A percentile compares a stretch with the other conserved stretches of the same genome.
Conservation (phyloP, 345 rosid genomes). For the Durio zibethinus region DNA sequence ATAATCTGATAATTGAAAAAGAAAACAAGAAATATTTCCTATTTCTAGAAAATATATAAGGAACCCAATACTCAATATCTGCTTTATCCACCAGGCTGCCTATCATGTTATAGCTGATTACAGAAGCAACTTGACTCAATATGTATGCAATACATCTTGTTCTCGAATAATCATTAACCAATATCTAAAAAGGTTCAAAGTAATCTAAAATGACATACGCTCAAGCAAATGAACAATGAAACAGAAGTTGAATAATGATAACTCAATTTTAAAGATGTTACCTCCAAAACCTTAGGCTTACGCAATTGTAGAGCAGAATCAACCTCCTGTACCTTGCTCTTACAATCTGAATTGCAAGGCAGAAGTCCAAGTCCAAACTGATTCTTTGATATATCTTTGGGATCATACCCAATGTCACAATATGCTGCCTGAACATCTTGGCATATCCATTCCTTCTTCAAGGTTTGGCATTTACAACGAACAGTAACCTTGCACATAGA, state of each 20-base stretch:
- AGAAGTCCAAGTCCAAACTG: conserved; percentile 79
- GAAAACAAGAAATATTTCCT: neutral
- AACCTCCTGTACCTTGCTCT: conserved; percentile 48
- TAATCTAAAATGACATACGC: neutral
- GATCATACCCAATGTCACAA: conserved; percentile 43
- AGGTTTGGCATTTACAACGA: conserved; percentile 77
- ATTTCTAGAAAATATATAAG: neutral
- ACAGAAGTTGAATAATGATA: neutral
- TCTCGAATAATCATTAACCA: neutral
- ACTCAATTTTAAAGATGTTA: conserved; percentile 20
- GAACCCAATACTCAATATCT: neutral
- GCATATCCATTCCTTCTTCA: conserved; percentile 87
- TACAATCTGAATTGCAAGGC: conserved; percentile 71
- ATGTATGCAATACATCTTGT: neutral
- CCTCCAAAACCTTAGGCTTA: conserved; percentile 61
- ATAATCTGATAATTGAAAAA: neutral
- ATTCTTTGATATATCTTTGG: conserved; percentile 56
- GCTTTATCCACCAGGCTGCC: neutral
- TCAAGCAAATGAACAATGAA: neutral
- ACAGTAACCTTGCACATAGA: conserved; percentile 50
- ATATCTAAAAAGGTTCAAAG: neutral
- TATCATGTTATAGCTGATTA: neutral
- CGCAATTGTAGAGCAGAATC: conserved; percentile 64
- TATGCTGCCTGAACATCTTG: conserved; percentile 79
- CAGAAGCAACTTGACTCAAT: neutral